Percentiles rank a stretch among this genome's conserved stretches.
Conservation (phyloP, 1,284 basidiomycete species). For the Agaricales sp. region DNA sequence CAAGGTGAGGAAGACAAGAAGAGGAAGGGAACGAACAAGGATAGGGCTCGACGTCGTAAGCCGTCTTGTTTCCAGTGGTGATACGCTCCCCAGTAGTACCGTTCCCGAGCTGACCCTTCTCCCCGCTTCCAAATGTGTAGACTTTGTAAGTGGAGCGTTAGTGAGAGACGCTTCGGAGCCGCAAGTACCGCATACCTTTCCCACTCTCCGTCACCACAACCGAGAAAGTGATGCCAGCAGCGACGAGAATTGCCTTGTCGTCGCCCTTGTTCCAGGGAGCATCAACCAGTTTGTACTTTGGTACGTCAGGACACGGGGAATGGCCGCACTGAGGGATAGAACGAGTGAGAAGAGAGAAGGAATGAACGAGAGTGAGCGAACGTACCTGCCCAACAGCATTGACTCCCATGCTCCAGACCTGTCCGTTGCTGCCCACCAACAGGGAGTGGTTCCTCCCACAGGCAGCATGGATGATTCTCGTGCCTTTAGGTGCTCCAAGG, state of each 20-base stretch:
- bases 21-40: constrained; percentile 43
- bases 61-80: constrained; percentile 72
- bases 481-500: constrained; percentile 49
- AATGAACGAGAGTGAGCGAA: constrained; percentile 6
- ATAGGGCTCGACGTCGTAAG: constrained; percentile 69
- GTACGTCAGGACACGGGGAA: constrained; percentile 47
- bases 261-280: constrained; percentile 44
- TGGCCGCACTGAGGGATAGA: constrained; percentile 55
- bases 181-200: constrained; percentile 39
- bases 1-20: constrained; percentile 2
- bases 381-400: constrained; percentile 79
- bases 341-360: constrained; percentile 15
- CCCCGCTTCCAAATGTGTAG: constrained; percentile 85
- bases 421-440: constrained; percentile 73
- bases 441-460: constrained; percentile 78
- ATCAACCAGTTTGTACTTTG: constrained; percentile 53
- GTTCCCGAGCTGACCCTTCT: constrained; percentile 89
- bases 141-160: no score
- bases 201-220: constrained; percentile 74
- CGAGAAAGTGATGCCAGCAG: constrained; percentile 79
- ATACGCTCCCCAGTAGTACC: constrained; percentile 86
- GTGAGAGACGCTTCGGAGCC: constrained; percentile 4
- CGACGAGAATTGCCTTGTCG: constrained; percentile 62
- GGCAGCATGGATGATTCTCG: constrained; percentile 73
- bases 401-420: constrained; percentile 76